phyloP scores from a whole-genome alignment of 768 basidiomycete genomes.

The Boletus subcaerulescens region DNA sequence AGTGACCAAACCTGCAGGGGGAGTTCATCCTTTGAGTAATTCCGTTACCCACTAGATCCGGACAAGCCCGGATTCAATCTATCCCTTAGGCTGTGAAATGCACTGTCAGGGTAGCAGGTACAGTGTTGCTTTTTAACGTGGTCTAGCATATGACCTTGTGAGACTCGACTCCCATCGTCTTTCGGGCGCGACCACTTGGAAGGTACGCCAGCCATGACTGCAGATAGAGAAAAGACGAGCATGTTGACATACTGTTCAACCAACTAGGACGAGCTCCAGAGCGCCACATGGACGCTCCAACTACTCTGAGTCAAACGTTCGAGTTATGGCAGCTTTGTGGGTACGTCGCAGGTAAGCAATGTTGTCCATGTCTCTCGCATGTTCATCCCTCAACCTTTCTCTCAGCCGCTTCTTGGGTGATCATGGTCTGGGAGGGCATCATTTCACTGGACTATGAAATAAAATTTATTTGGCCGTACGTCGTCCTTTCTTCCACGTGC shows the following conservation, averaged over 20 bases:
- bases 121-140: too few relatives aligned
- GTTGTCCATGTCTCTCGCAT: background rate
- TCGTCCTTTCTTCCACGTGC: background rate
- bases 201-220: too few relatives aligned
- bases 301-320: too few relatives aligned
- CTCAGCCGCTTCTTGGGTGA: constrained; percentile 7
- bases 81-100: too few relatives aligned
- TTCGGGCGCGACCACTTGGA: too few relatives aligned
- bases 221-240: background rate
- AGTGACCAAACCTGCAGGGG: too few relatives aligned
- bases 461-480: constrained; percentile 24
- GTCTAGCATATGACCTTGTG: too few relatives aligned
- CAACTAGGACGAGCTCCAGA: background rate
- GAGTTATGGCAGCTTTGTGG: constrained; percentile 1
- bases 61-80: too few relatives aligned
- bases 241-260: background rate
- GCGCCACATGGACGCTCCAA: constrained; percentile 1
- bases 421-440: constrained; percentile 21
- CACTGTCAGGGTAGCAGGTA: too few relatives aligned
- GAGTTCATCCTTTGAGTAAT: too few relatives aligned
- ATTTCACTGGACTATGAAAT: constrained; percentile 18
- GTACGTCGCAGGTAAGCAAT: constrained; percentile 7
- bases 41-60: too few relatives aligned
- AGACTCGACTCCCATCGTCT: too few relatives aligned
- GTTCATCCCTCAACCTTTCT: background rate